Conservation (phyloP, 805 yeast species). For the Saccharomycopsis selenospora region DNA sequence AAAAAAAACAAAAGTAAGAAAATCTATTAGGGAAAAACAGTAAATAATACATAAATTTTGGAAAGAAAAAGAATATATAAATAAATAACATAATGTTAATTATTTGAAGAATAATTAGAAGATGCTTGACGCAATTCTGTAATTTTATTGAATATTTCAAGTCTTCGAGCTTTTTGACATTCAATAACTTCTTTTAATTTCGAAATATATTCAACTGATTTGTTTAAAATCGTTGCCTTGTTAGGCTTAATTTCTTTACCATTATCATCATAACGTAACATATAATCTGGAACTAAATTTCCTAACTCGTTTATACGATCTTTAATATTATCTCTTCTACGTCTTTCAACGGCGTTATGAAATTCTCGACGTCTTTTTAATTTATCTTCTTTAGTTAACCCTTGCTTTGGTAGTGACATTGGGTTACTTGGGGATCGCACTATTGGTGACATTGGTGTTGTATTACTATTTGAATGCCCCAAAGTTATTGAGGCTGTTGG, state of each 20-base stretch:
- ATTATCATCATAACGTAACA: slow-evolving; percentile 40
- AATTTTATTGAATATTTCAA: slow-evolving; percentile 34
- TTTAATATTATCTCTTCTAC: slow-evolving; percentile 85
- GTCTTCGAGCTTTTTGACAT: slow-evolving; percentile 45
- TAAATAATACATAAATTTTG: no score
- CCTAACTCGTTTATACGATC: slow-evolving; percentile 84
- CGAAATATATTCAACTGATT: slow-evolving; percentile 72
- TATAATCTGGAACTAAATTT: slow-evolving; percentile 67
- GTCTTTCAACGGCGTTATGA: slow-evolving; percentile 90
- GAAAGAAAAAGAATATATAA: no score
- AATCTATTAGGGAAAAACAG: no score
- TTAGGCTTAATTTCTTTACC: slow-evolving; percentile 72
- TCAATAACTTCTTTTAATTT: slow-evolving; percentile 56
- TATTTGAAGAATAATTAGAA: neutral
- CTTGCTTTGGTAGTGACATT: slow-evolving; percentile 26
- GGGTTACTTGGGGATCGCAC: slow-evolving; percentile 15
- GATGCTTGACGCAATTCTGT: slow-evolving; percentile 24
- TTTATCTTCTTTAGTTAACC: slow-evolving; percentile 56
- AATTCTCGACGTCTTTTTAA: slow-evolving; percentile 74
- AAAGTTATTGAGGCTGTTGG: slow-evolving; percentile 13
- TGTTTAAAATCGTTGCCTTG: slow-evolving; percentile 68
- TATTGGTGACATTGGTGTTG: slow-evolving; percentile 8
- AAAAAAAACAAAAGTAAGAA: no score
- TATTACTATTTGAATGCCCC: slow-evolving; percentile 7
- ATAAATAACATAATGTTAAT: neutral